Conservation (phyloP, 2,329 filamentous ascomycete genomes). For the Pseudogymnoascus sp. region DNA sequence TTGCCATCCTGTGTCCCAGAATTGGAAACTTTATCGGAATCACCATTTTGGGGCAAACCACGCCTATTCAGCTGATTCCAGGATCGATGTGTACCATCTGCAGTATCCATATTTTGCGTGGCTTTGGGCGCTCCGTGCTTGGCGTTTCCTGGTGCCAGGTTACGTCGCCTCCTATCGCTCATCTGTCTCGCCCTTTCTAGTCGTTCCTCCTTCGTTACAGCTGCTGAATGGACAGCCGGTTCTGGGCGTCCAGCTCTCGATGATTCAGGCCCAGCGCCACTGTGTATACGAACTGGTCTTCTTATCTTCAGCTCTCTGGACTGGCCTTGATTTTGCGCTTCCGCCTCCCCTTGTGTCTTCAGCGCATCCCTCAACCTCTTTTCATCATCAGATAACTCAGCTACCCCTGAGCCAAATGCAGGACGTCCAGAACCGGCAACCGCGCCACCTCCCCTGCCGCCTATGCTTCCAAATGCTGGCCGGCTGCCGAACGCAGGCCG, state of each 20-base stretch:
- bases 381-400: conserved; percentile 2
- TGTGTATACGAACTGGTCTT: conserved; percentile 15
- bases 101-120: neutral
- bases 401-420: conserved; percentile 4
- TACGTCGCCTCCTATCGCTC: neutral
- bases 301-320: conserved; percentile 11
- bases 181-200: neutral
- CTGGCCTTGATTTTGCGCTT: conserved; percentile 8
- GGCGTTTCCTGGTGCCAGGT: neutral
- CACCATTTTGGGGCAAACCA: neutral
- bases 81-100: neutral
- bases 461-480: conserved; percentile 10
- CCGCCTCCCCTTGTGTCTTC: conserved; percentile 15
- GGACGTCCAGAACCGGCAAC: neutral
- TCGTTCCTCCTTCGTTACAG: neutral
- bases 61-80: neutral
- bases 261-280: conserved; percentile 21
- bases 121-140: neutral
- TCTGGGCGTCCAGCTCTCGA: conserved; percentile 20
- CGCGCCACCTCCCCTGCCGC: neutral
- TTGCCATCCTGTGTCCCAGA: neutral
- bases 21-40: neutral
- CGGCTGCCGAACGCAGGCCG: conserved; percentile 11
- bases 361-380: conserved; percentile 15
- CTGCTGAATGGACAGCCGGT: neutral